A percentile compares a stretch with the other conserved stretches of the same genome.
These are phyloP conservation scores for Geranium rotundifolium DNA, from an alignment of 345 rosid species.

Conservation along the genomic window DNA sequence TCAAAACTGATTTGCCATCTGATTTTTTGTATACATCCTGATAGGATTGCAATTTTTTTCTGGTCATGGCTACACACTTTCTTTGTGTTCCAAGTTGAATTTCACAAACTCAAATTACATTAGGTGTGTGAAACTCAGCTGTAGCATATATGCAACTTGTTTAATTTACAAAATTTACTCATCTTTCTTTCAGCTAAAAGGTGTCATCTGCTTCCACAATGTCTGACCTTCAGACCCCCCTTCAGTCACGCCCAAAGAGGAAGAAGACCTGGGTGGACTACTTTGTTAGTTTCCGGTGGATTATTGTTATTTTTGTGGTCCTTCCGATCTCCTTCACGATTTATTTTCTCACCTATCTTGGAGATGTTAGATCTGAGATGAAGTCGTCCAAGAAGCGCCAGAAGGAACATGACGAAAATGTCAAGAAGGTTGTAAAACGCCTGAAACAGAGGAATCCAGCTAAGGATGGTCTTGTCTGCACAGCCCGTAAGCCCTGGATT, in stretches of 20 bases:
- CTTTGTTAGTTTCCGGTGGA: constrained; percentile 81
- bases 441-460: constrained; percentile 69
- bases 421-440: constrained; percentile 67
- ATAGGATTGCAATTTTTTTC: no score
- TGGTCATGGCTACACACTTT: no score
- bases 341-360: constrained; percentile 80
- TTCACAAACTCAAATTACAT: no score
- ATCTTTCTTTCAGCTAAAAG: background rate
- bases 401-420: constrained; percentile 90
- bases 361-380: constrained; percentile 80
- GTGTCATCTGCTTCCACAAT: constrained; percentile 13
- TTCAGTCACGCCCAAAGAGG: constrained; percentile 63
- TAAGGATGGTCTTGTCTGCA: constrained; percentile 97
- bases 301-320: constrained; percentile 77
- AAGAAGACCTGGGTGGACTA: constrained; percentile 81
- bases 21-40: no score
- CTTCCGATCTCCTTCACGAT: constrained; percentile 73
- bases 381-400: constrained; percentile 78
- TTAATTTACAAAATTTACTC: no score
- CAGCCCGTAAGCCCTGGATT: constrained; percentile 97
- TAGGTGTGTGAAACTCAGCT: no score
- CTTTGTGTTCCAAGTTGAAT: no score
- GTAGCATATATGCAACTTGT: background rate
- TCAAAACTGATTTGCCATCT: no score
- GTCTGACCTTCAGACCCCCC: constrained; percentile 74